phyloP scores from a whole-genome alignment of 2,329 filamentous ascomycete species.

The Cordyceps cateniannulata region DNA sequence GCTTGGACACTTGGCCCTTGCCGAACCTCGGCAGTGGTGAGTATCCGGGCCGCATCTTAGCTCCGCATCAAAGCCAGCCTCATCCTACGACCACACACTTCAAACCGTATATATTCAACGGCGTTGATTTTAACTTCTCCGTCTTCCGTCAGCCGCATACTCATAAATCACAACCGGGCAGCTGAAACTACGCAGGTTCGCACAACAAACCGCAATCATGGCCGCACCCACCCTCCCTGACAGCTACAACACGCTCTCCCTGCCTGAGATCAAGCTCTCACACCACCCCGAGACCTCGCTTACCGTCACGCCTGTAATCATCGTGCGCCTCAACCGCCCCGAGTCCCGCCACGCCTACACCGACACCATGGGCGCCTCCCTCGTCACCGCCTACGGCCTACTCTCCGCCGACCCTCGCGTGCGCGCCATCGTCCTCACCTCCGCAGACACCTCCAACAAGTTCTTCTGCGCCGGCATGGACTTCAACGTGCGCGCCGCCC shows the following conservation, averaged over 20 bases:
- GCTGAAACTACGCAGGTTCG: background rate
- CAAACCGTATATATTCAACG: background rate
- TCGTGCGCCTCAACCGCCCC: slow-evolving; percentile 60
- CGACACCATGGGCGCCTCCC: slow-evolving; percentile 53
- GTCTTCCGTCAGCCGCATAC: background rate
- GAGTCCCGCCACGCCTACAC: slow-evolving; percentile 65
- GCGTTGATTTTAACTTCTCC: background rate
- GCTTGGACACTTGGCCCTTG: background rate
- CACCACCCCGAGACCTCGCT: slow-evolving; percentile 45
- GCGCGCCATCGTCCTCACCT: slow-evolving; percentile 48
- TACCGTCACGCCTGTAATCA: slow-evolving; percentile 52
- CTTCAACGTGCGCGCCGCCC: slow-evolving; percentile 31
- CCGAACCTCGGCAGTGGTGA: slow-evolving; percentile 4
- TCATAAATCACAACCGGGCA: too few relatives aligned
- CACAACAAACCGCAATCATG: slow-evolving; percentile 15
- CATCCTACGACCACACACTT: background rate
- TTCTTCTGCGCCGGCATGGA: slow-evolving; percentile 56
- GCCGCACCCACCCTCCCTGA: slow-evolving; percentile 20
- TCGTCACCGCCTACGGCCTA: slow-evolving; percentile 46
- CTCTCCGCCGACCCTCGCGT: slow-evolving; percentile 50
- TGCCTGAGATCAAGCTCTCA: slow-evolving; percentile 39
- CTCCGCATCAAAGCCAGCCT: background rate
- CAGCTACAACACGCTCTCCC: slow-evolving; percentile 34
- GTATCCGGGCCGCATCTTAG: background rate
- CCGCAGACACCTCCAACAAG: slow-evolving; percentile 38